A percentile compares a stretch with the other conserved stretches of the same genome.
phyloP scores from a whole-genome alignment of 2,329 filamentous ascomycete genomes.

The Pseudogymnoascus sp. region DNA sequence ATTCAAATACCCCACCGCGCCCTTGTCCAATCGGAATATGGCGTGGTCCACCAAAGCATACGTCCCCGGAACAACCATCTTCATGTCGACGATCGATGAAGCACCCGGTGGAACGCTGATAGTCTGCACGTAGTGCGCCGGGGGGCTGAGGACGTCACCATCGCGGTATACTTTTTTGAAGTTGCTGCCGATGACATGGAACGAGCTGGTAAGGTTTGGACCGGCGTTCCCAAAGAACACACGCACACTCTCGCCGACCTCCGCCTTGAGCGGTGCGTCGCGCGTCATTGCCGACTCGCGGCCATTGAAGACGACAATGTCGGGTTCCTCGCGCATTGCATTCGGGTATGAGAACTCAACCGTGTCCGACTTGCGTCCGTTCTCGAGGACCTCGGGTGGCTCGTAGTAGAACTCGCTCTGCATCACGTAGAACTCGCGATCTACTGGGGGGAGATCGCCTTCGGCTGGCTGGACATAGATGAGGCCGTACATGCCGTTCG shows the following conservation, averaged over 20 bases:
- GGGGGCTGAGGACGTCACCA: slow-evolving; percentile 26
- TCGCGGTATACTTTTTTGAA: slow-evolving; percentile 27
- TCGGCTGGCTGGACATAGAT: slow-evolving; percentile 30
- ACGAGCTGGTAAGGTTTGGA: slow-evolving; percentile 28
- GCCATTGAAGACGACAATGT: slow-evolving; percentile 28
- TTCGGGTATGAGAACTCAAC: slow-evolving; percentile 31
- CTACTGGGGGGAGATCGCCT: slow-evolving; percentile 24
- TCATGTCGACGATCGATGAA: slow-evolving; percentile 26
- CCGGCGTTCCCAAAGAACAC: slow-evolving; percentile 31
- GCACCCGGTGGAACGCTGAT: slow-evolving; percentile 24
- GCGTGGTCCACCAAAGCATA: slow-evolving; percentile 30
- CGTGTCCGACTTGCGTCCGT: slow-evolving; percentile 22
- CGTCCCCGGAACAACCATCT: slow-evolving; percentile 27
- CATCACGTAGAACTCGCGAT: slow-evolving; percentile 31
- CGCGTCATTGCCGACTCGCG: slow-evolving; percentile 26
- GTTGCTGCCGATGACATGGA: slow-evolving; percentile 27
- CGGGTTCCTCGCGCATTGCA: slow-evolving; percentile 27
- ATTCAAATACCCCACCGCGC: slow-evolving; percentile 29
- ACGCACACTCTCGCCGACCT: slow-evolving; percentile 25
- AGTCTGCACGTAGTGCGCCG: slow-evolving; percentile 23
- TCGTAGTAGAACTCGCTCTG: slow-evolving; percentile 32
- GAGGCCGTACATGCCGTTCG: slow-evolving; percentile 31
- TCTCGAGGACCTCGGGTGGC: slow-evolving; percentile 26
- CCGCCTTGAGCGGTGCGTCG: slow-evolving; percentile 26
- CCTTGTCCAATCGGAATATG: slow-evolving; percentile 29